These are phyloP conservation scores for Trichoderma parareesei DNA, from an alignment of 495 filamentous ascomycete species.

Conservation along the genomic window DNA sequence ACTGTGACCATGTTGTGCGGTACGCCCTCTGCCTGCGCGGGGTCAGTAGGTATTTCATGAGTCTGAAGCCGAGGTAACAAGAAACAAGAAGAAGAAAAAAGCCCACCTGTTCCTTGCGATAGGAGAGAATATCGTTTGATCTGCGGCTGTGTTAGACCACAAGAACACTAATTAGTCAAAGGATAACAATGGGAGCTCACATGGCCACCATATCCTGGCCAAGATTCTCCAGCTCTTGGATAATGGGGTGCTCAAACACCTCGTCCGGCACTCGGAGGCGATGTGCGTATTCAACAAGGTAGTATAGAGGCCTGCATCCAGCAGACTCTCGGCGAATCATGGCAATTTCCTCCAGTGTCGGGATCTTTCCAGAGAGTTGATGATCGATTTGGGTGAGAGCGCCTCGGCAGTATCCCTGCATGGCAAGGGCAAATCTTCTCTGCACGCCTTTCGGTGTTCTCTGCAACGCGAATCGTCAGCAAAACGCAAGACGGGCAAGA, in stretches of 20 bases:
- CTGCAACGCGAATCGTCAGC: no score
- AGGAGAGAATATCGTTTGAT: conserved; percentile 4
- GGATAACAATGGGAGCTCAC: conserved; percentile 14
- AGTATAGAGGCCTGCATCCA: conserved; percentile 25
- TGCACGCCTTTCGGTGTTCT: conserved; percentile 17
- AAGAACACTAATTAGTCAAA: neutral
- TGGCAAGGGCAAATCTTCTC: conserved; percentile 21
- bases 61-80: neutral
- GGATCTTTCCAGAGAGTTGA: conserved; percentile 13
- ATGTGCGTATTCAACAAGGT: conserved; percentile 28
- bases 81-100: neutral
- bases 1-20: conserved; percentile 28
- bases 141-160: neutral
- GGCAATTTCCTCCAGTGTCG: conserved; percentile 22
- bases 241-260: conserved; percentile 22
- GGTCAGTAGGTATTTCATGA: neutral
- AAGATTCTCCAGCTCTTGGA: conserved; percentile 26
- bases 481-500: neutral
- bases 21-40: conserved; percentile 23
- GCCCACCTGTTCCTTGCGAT: neutral
- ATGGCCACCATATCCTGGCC: conserved; percentile 26
- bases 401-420: conserved; percentile 24
- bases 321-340: conserved; percentile 20
- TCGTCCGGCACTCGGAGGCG: conserved; percentile 23
- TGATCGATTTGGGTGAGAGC: conserved; percentile 21